Percentiles rank a stretch among this genome's conserved stretches.
phyloP scores from a whole-genome alignment of 768 basidiomycete species.

The Xerocomellus intermedius region DNA sequence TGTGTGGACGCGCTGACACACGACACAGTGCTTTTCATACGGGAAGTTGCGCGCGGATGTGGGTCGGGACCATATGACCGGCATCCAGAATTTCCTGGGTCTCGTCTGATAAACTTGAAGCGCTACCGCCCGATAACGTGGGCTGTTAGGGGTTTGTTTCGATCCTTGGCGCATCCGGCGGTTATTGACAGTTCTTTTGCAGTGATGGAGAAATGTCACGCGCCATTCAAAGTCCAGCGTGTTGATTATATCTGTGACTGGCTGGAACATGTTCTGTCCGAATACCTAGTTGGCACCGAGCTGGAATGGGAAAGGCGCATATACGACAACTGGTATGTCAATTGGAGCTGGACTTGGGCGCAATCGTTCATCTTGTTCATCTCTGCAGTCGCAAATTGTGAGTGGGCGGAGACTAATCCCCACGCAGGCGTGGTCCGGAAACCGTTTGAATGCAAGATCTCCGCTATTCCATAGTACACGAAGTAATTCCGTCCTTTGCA shows the following conservation, averaged over 20 bases:
- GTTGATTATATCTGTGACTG: conserved; percentile 39
- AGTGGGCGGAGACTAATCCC: not conserved
- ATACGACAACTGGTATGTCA: conserved; percentile 28
- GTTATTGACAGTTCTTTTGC: not conserved
- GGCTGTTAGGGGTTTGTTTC: conserved; percentile 40
- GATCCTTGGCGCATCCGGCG: not conserved
- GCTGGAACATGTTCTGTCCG: conserved; percentile 35
- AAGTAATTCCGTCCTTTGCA: not conserved
- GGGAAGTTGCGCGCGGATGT: conserved; percentile 33
- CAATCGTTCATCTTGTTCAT: not conserved
- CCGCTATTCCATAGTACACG: not conserved
- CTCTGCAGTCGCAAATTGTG: conserved; percentile 10
- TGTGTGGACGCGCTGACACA: not conserved
- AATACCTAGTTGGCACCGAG: conserved; percentile 28
- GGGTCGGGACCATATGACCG: conserved; percentile 29
- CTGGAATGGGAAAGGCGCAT: conserved; percentile 29
- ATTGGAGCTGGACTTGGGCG: not conserved
- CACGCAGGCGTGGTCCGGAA: conserved; percentile 2
- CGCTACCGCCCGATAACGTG: conserved; percentile 39
- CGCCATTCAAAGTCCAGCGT: conserved; percentile 39
- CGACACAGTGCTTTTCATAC: conserved; percentile 30
- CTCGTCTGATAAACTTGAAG: conserved; percentile 38
- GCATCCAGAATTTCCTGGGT: conserved; percentile 26
- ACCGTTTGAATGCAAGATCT: not conserved
- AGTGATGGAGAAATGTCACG: conserved; percentile 50